Conservation (phyloP, 192 early-diverging fungal species). For the Backusella parvicylindrica region DNA sequence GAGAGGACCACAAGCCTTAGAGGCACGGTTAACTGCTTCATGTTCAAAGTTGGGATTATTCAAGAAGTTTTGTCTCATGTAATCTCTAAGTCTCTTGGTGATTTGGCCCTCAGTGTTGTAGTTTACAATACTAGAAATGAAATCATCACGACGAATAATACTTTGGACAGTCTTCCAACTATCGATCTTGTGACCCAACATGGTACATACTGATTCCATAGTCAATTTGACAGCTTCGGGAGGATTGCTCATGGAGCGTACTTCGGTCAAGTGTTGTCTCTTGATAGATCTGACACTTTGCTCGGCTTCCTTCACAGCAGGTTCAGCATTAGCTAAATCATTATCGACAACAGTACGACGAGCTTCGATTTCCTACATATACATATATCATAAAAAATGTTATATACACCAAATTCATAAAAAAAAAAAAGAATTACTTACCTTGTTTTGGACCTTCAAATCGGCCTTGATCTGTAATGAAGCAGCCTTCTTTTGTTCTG, state of each 20-base stretch:
- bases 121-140: constrained; percentile 95
- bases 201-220: constrained; percentile 94
- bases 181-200: constrained; percentile 82
- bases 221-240: constrained; percentile 94
- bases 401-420: neutral
- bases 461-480: constrained; percentile 77
- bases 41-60: constrained; percentile 87
- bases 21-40: constrained; percentile 94
- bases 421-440: neutral
- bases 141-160: constrained; percentile 92
- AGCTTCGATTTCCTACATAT: constrained; percentile 58
- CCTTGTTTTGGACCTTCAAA: constrained; percentile 67
- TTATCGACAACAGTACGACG: constrained; percentile 75
- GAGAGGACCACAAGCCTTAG: constrained; percentile 97
- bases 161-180: constrained; percentile 92
- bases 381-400: neutral
- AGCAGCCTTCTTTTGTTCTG: constrained; percentile 82
- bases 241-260: constrained; percentile 95
- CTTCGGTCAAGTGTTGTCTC: constrained; percentile 94
- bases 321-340: constrained; percentile 95
- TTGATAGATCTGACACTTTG: constrained; percentile 93
- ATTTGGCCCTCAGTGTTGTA: constrained; percentile 88
- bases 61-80: constrained; percentile 76
- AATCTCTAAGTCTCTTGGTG: constrained; percentile 71
- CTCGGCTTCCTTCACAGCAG: constrained; percentile 94